phyloP scores from a whole-genome alignment of 1,284 basidiomycete genomes.

The Microstroma glucosiphilum region DNA sequence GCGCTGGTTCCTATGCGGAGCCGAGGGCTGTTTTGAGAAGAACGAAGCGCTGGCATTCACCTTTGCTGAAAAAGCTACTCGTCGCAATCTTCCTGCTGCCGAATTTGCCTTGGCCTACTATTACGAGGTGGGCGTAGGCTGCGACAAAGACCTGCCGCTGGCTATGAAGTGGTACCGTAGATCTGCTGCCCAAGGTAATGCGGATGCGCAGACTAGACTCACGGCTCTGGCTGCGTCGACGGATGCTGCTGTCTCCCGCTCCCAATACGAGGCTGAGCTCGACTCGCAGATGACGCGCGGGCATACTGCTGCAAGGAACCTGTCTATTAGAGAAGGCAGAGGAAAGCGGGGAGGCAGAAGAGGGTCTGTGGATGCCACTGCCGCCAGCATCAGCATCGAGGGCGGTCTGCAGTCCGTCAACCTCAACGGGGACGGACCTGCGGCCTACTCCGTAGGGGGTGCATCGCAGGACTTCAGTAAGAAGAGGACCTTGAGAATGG shows the following conservation, averaged over 20 bases:
- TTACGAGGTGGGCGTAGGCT: constrained; percentile 61
- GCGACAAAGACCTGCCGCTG: constrained; percentile 58
- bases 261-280: constrained; percentile 72
- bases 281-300: constrained; percentile 73
- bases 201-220: constrained; percentile 72
- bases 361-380: constrained; percentile 15
- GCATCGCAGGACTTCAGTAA: constrained; percentile 20
- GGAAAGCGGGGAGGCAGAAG: constrained; percentile 16
- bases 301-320: constrained; percentile 64
- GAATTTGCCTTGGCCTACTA: constrained; percentile 96
- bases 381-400: constrained; percentile 10
- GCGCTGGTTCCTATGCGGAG: constrained; percentile 91
- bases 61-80: constrained; percentile 85
- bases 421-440: background rate
- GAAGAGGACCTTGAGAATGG: constrained; percentile 40
- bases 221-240: constrained; percentile 61
- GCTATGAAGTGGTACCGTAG: constrained; percentile 64
- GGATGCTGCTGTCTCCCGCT: constrained; percentile 63
- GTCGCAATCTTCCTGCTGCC: constrained; percentile 69
- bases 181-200: constrained; percentile 73
- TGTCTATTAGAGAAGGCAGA: constrained; percentile 27
- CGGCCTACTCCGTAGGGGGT: background rate
- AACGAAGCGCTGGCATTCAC: constrained; percentile 79
- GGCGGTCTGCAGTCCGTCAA: too few species aligned
- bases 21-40: constrained; percentile 73